Conservation (phyloP, 2,329 filamentous ascomycete species). For the Trichoderma atroviride region DNA sequence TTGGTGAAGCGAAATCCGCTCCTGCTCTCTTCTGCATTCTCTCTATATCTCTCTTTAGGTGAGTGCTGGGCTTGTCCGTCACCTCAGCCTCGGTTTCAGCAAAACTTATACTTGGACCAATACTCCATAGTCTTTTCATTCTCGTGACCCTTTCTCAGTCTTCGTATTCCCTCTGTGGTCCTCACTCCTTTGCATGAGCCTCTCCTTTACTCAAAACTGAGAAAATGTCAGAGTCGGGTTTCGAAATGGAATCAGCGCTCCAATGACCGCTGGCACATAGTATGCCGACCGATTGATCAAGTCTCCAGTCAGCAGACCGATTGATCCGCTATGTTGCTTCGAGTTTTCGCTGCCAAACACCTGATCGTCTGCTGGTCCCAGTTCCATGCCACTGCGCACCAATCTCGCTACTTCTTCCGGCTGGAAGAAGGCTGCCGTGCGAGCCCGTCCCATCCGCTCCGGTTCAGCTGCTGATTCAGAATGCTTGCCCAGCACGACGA, state of each 20-base stretch:
- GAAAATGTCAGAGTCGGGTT: constrained; percentile 41
- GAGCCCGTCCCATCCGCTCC: constrained; percentile 41
- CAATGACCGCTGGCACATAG: constrained; percentile 45
- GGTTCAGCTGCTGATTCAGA: neutral
- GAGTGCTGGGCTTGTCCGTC: neutral
- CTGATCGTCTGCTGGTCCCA: constrained; percentile 45
- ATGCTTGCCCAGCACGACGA: constrained; percentile 37
- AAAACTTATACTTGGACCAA: neutral
- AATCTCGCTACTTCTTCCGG: constrained; percentile 42
- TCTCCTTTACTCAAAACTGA: neutral
- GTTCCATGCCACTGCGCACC: constrained; percentile 43
- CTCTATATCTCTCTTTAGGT: neutral
- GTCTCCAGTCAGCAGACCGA: constrained; percentile 45
- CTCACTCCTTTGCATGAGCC: neutral
- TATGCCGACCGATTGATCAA: constrained; percentile 41
- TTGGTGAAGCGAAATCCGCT: neutral
- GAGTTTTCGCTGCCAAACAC: constrained; percentile 44
- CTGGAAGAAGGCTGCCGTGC: constrained; percentile 44
- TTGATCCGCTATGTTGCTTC: constrained; percentile 44
- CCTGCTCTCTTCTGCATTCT: neutral
- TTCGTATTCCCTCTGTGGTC: neutral
- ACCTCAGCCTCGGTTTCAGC: neutral
- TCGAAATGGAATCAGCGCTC: constrained; percentile 47
- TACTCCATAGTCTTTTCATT: neutral
- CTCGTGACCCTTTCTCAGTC: neutral